Conservation (phyloP, 2,329 filamentous ascomycete genomes). For the Volutella citrinella region DNA sequence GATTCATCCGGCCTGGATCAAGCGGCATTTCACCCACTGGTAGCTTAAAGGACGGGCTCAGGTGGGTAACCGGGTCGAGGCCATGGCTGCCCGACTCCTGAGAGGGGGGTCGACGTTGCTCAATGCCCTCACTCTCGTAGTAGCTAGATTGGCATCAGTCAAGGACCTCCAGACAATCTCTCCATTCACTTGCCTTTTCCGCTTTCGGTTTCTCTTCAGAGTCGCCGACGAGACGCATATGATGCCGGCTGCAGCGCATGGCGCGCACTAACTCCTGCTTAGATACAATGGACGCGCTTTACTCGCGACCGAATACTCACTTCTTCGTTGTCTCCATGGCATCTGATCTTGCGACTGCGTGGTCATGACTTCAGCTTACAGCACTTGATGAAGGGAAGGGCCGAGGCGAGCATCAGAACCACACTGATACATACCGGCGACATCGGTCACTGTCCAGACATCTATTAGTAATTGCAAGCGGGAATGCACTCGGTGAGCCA, state of each 20-base stretch:
- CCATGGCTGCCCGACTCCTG: too few species aligned
- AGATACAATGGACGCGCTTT: too few species aligned
- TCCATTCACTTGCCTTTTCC: constrained; percentile 5
- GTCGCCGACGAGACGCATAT: constrained; percentile 9
- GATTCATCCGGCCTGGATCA: too few species aligned
- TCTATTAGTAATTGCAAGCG: too few species aligned
- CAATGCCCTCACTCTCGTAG: constrained; percentile 9
- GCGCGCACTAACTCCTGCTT: constrained; percentile 1
- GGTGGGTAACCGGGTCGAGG: too few species aligned
- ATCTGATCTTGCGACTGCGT: constrained; percentile 16
- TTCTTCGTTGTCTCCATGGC: constrained; percentile 7
- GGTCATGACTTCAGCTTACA: too few species aligned
- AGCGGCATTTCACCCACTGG: too few species aligned
- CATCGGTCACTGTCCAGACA: constrained; percentile 8
- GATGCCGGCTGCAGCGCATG: constrained; percentile 6
- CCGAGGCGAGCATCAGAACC: too few species aligned
- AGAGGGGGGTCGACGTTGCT: constrained; percentile 5
- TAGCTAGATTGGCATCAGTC: constrained; percentile 4
- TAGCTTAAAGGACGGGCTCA: too few species aligned
- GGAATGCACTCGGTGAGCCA: too few species aligned
- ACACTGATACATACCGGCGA: constrained; percentile 7
- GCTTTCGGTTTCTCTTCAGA: constrained; percentile 10
- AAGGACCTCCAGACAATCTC: too few species aligned
- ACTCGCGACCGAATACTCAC: neutral
- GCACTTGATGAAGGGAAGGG: too few species aligned